Evolutionary conservation across 306 rosid species (phyloP).

Genomic region (Delonix regia): DNA sequence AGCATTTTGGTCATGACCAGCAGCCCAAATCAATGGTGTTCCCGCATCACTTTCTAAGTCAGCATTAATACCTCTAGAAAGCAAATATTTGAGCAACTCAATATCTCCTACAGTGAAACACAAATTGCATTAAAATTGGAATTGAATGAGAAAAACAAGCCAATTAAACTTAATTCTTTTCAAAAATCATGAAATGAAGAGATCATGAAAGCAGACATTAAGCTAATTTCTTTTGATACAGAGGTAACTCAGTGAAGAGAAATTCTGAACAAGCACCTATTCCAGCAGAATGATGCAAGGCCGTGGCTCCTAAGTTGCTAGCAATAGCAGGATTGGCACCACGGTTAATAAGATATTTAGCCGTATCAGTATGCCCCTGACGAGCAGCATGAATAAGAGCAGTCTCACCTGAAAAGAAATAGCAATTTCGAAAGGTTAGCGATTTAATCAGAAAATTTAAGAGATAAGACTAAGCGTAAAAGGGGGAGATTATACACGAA

Average conservation of each 20-base stretch:
- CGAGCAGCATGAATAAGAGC: conserved; percentile 94
- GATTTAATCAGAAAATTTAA: neutral
- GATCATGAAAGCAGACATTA: neutral
- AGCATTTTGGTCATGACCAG: conserved; percentile 85
- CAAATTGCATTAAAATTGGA: conserved; percentile 21
- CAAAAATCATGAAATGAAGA: neutral
- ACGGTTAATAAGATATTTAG: conserved; percentile 65
- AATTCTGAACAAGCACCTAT: conserved; percentile 50
- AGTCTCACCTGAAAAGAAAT: conserved; percentile 61
- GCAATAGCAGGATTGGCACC: conserved; percentile 74
- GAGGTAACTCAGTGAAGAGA: neutral
- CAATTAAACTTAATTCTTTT: neutral
- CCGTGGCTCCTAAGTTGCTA: conserved; percentile 84
- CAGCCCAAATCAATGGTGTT: conserved; percentile 94
- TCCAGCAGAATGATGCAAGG: conserved; percentile 90
- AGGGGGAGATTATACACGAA: neutral
- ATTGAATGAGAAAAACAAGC: neutral
- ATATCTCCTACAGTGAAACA: conserved; percentile 64
- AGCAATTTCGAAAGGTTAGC: neutral
- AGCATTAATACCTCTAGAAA: conserved; percentile 71
- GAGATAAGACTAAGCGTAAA: neutral
- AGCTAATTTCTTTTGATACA: neutral
- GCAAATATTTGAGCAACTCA: conserved; percentile 70
- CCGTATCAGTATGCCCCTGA: conserved; percentile 77
- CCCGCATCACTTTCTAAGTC: conserved; percentile 89